These are phyloP conservation scores for Hanseniaspora thailandica DNA, from an alignment of 805 yeast species.

Conservation along the genomic window DNA sequence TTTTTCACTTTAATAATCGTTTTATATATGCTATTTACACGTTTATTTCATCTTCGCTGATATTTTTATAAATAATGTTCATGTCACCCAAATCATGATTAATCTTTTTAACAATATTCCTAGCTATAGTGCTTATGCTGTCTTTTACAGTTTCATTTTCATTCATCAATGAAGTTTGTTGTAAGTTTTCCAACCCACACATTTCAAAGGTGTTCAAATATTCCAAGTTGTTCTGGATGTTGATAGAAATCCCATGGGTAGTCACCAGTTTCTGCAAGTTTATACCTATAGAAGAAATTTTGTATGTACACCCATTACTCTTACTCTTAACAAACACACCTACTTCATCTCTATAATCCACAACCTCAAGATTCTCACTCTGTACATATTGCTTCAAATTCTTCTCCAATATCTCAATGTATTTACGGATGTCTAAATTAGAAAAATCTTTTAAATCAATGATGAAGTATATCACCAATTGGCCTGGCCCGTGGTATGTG, in stretches of 20 bases:
- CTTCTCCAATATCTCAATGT: background rate
- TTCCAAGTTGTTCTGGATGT: conserved; percentile 59
- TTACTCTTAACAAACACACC: conserved; percentile 35
- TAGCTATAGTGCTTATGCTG: conserved; percentile 32
- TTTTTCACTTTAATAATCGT: too few relatives aligned
- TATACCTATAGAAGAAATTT: conserved; percentile 83
- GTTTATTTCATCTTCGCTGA: conserved; percentile 18
- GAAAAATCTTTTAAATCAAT: conserved; percentile 54
- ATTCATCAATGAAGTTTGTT: conserved; percentile 42
- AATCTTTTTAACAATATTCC: conserved; percentile 35
- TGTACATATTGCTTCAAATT: conserved; percentile 56
- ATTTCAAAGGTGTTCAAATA: conserved; percentile 63
- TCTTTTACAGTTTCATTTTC: conserved; percentile 19
- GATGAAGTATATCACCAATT: conserved; percentile 72
- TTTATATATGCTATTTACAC: background rate
- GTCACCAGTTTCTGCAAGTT: conserved; percentile 76
- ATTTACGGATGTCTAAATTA: conserved; percentile 27
- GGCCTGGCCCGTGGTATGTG: conserved; percentile 96
- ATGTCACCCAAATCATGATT: conserved; percentile 32
- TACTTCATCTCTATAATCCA: conserved; percentile 32
- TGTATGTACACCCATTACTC: conserved; percentile 60
- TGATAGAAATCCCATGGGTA: conserved; percentile 80
- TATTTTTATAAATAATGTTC: conserved; percentile 30
- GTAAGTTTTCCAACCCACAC: conserved; percentile 66
- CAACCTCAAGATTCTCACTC: conserved; percentile 47